These are phyloP conservation scores for Penstemon davidsonii DNA, from an alignment of 257 asterid species.

Conservation along the genomic window DNA sequence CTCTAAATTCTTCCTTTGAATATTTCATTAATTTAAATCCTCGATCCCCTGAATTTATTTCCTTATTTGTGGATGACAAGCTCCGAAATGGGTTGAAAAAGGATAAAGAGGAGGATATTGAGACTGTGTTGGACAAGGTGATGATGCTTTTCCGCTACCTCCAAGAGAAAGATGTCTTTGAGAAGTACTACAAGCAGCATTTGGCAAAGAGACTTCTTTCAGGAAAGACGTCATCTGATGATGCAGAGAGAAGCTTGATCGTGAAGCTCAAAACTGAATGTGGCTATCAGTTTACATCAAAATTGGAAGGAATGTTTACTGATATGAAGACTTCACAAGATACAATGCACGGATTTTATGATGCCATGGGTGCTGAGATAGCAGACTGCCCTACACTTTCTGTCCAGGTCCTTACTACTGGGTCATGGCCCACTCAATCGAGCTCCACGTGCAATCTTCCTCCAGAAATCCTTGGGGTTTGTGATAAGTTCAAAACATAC, in stretches of 20 bases:
- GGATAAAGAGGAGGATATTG: conserved; percentile 83
- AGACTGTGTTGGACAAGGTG: conserved; percentile 78
- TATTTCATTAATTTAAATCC: conserved; percentile 79
- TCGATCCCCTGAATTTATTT: conserved; percentile 89
- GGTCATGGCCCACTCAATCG: conserved; percentile 90
- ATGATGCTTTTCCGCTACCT: conserved; percentile 91
- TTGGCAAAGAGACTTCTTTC: conserved; percentile 85
- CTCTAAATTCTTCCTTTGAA: conserved; percentile 84
- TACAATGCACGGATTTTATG: conserved; percentile 80
- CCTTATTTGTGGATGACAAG: conserved; percentile 81
- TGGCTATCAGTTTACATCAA: conserved; percentile 86
- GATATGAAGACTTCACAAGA: conserved; percentile 96
- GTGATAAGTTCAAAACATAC: conserved; percentile 73
- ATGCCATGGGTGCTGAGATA: conserved; percentile 56
- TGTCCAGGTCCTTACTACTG: conserved; percentile 82
- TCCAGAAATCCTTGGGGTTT: conserved; percentile 59
- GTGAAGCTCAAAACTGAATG: conserved; percentile 89
- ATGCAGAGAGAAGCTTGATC: conserved; percentile 83
- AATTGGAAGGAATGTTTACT: conserved; percentile 89
- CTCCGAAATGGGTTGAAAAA: conserved; percentile 84
- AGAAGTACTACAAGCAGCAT: conserved; percentile 91
- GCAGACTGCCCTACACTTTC: conserved; percentile 66
- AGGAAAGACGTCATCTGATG: conserved; percentile 83
- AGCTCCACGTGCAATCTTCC: conserved; percentile 72
- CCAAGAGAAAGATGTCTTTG: conserved; percentile 91